Conservation (phyloP, 352 stramenopile species). For the Thraustotheca clavata region DNA sequence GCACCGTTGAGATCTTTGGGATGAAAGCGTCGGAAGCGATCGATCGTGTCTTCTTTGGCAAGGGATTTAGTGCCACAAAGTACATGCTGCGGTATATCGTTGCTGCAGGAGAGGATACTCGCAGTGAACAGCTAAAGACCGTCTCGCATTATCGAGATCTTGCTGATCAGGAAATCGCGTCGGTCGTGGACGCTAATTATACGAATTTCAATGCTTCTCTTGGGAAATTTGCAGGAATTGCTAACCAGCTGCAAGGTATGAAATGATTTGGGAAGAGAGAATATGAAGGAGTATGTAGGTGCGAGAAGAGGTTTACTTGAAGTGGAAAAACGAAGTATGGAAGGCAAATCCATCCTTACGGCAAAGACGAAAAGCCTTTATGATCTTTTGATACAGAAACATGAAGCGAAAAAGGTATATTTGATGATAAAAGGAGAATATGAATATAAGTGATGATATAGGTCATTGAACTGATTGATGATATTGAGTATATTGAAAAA, state of each 20-base stretch:
- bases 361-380: slow-evolving; percentile 80
- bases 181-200: slow-evolving; percentile 77
- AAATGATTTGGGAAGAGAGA: background rate
- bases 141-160: slow-evolving; percentile 48
- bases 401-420: slow-evolving; percentile 63
- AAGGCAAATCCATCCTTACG: slow-evolving; percentile 70
- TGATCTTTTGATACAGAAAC: slow-evolving; percentile 70
- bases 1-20: too few species aligned
- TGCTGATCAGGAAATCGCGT: slow-evolving; percentile 68
- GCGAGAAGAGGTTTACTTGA: slow-evolving; percentile 61
- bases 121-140: slow-evolving; percentile 56
- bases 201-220: slow-evolving; percentile 81
- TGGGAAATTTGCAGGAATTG: slow-evolving; percentile 65
- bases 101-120: slow-evolving; percentile 52
- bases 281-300: slow-evolving; percentile 26
- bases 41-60: slow-evolving; percentile 73
- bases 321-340: slow-evolving; percentile 51
- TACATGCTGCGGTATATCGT: slow-evolving; percentile 79
- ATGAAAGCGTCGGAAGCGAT: slow-evolving; percentile 28
- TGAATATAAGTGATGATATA: slow-evolving; percentile 4
- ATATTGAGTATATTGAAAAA: slow-evolving; percentile 74
- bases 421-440: background rate
- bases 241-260: slow-evolving; percentile 65
- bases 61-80: slow-evolving; percentile 67
- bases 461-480: slow-evolving; percentile 75